Evolutionary conservation across 768 basidiomycete genomes (phyloP).

Genomic region (Panaeolus papilionaceus): DNA sequence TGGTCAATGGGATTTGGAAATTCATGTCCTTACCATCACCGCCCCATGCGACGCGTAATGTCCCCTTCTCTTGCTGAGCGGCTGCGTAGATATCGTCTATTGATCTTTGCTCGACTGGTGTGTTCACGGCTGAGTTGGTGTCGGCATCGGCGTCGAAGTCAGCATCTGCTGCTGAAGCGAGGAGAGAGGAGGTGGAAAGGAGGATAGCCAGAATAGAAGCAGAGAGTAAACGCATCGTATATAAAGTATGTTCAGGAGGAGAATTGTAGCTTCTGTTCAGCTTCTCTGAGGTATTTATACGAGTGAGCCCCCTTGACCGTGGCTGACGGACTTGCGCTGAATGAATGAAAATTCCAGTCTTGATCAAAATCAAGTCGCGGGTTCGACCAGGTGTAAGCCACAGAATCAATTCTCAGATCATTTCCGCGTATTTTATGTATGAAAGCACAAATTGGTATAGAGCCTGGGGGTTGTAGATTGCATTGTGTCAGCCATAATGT

Average conservation of each 20-base stretch:
- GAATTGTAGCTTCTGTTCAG: neutral
- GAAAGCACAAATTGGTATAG: neutral
- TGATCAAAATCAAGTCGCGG: neutral
- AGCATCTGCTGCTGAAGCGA: constrained; percentile 1
- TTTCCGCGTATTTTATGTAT: neutral
- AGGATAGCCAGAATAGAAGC: neutral
- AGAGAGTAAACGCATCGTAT: constrained; percentile 5
- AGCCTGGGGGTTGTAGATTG: neutral
- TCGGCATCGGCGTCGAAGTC: neutral
- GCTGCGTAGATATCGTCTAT: constrained; percentile 31
- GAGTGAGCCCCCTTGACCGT: neutral
- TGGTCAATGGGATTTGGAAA: neutral
- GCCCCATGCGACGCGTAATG: constrained; percentile 31
- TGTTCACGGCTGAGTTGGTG: neutral
- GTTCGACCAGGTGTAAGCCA: neutral
- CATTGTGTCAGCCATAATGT: neutral
- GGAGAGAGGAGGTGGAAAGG: neutral
- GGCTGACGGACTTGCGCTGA: neutral
- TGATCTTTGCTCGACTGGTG: constrained; percentile 26
- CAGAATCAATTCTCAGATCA: neutral
- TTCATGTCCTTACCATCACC: constrained; percentile 28
- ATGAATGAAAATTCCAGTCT: neutral
- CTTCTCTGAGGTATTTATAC: constrained; percentile 1
- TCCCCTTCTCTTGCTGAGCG: constrained; percentile 27
- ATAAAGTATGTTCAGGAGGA: neutral